Evolutionary conservation across 106 monocot species (phyloP), one percentile per base, ranked within the genome.

Genomic region (Triglochin maritima): DNA sequence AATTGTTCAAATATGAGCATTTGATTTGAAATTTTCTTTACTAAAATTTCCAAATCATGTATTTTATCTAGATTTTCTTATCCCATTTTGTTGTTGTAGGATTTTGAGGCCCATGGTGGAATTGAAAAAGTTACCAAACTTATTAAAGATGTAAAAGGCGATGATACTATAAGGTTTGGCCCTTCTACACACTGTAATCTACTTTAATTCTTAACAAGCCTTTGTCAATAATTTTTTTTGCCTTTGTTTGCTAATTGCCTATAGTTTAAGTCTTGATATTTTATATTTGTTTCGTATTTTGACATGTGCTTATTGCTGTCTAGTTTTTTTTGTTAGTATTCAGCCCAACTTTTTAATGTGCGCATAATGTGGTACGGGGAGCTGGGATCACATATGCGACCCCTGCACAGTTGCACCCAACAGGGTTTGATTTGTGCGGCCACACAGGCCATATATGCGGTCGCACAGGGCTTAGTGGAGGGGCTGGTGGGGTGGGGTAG

Each of bases 141-240:
- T 76, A 81, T 99, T 59, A 92, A 99, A 73, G 84, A 99, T 78
- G 84, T 82, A 47, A 71, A 86, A 43, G 77, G 46, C 6, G 89
- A 92, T 75, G 84, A 89, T 68, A 67, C 62, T 62, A 81, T 85
- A 80, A 92, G 92, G 98, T 92, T 59, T 14, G 67, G 63, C 44
- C 3, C 46, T n/a, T 66, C 53, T 14, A 43, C 10, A 52, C 41
- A 42, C 10, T 14, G 59, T 59, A 2, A 14, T 59, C 16, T 13
- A 13, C 59, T 13, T 59, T 59, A 9, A 59, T 59, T 8, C n/a
- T 59, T 12, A 13, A 52, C 11, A 52, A 29, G 29, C 29, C 29
- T 29, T 29, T 29, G 29, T 29, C 29, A 0, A 29, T 29, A 29
- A 1, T 0, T 29, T 17, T 67, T 52, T 67, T 67, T 41, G 17